These are phyloP conservation scores for Pichia cactophila DNA, from an alignment of 1,139 yeast genomes.

Conservation along the genomic window DNA sequence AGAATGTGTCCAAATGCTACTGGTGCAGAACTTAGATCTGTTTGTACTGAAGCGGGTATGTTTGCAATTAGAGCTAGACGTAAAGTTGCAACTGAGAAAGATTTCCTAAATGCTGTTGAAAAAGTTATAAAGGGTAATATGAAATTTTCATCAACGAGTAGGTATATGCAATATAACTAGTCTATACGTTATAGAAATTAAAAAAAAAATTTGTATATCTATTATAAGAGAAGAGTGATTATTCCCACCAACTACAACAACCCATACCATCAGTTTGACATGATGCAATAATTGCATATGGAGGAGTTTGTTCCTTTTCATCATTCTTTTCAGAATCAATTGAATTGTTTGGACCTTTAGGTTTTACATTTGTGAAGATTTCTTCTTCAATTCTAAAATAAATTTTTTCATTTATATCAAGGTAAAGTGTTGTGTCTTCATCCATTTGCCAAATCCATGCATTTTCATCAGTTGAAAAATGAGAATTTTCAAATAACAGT, in stretches of 20 bases:
- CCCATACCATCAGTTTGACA: constrained; percentile 98
- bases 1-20: constrained; percentile 96
- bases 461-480: constrained; percentile 63
- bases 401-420: constrained; percentile 86
- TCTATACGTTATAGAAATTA: not conserved
- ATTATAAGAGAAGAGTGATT: constrained; percentile 8
- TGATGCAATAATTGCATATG: constrained; percentile 81
- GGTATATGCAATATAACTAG: constrained; percentile 94
- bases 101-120: constrained; percentile 93
- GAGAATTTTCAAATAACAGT: constrained; percentile 72
- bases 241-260: constrained; percentile 93
- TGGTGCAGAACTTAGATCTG: constrained; percentile 95
- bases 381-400: constrained; percentile 89
- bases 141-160: constrained; percentile 94
- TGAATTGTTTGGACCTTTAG: constrained; percentile 44
- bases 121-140: constrained; percentile 97
- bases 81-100: constrained; percentile 96
- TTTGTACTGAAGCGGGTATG: constrained; percentile 98
- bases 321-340: constrained; percentile 17
- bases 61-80: constrained; percentile 97
- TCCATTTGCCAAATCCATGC: constrained; percentile 95
- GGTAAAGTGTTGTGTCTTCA: constrained; percentile 63
- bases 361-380: constrained; percentile 73
- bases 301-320: constrained; percentile 39
- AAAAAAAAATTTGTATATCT: not conserved